Evolutionary conservation across 257 asterid species (phyloP), one percentile per base, ranked within the genome.

Genomic region (Salvia hispanica): DNA sequence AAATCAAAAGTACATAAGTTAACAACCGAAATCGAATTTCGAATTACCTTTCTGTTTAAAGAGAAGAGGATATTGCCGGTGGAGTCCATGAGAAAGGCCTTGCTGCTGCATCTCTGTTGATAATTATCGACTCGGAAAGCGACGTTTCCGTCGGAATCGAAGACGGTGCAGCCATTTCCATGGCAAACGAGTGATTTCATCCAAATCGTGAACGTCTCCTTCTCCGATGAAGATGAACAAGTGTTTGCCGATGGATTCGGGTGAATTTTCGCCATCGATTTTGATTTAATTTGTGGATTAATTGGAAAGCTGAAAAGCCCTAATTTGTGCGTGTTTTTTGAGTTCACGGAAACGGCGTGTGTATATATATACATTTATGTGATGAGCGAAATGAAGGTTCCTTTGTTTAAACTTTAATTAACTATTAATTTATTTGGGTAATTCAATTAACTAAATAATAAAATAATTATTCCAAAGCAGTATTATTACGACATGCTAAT

Each of bases 161-260:
- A 88, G 9, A 86, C 85, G 2, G 96, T 91, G 85, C 97, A 91
- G 0, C 97, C 97, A 67, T 86, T 88, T 44, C 95, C 87, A 70
- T 88, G 85, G 75, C 82, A 88, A 3, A 91, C 83, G 0, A 91
- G 88, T 8, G 97, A 91, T 48, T 91, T 91, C 95, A 91, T 84
- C 97, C 97, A 91, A 6, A 88, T 44, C 0, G 97, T 91, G 60
- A 75, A 86, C 9, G 74, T 78, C 72, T 86, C 83, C 68, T 71
- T 78, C 14, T 25, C 77, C 16, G 76, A 58, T 21, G 82, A 53
- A 57, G 62, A 40, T 7, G 57, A 51, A 25, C 57, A 51, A 51
- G 33, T 18, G 33, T 51, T 51, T 55, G 13, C 39, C 39, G 18
- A 11, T 55, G 42, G 61, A 55, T 55, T 12, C 1, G 61, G 61